Evolutionary conservation across 768 basidiomycete species (phyloP), one percentile per base, ranked within the genome.

Genomic region (Mycena chlorophos): DNA sequence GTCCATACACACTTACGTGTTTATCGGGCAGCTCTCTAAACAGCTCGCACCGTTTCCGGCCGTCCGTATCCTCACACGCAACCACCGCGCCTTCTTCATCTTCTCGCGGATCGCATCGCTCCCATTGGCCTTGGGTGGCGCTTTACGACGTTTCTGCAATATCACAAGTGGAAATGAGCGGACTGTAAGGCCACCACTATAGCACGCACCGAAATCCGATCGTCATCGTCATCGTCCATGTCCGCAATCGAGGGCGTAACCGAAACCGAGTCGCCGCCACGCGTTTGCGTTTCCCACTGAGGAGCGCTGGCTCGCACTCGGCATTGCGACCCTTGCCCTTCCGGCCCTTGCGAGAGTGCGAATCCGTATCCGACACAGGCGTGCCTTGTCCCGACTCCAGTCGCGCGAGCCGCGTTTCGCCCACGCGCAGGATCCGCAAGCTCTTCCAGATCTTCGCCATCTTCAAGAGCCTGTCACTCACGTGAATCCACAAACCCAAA

Each of bases 11-110:
- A 69, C 78, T 58, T 65, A 88, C 89, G 69, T 85, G 80, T 71
- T 77, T 86, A 66, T 89, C 86, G 4, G 93, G 93, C n/a, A 90
- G 78, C 58, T 92, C 91, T 55, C 84, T 82, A 82, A 96, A 96
- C 39, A 95, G 80, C 56, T 92, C 90, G 64, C 89, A 91, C 17
- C 91, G 87, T 69, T 85, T 87, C 50, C 92, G 84, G 43, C 89
- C 88, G 40, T 79, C 82, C 6, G 82, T 78, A 60, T 90, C 87
- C 68, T 88, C 84, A 60, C 87, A 86, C 57, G 78, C 81, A 40
- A 85, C 71, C 26, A 94, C 88, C 25, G 90, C 87, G 60, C 83
- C 67, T 81, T 83, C 28, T 91, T 87, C 48, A 84, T 82, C 39
- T 85, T 63, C 6, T 78, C 77, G 5, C 83, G 76, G 10, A 85